Evolutionary conservation across 495 filamentous ascomycete genomes (phyloP).

Genomic region (Haplographium delicatum): DNA sequence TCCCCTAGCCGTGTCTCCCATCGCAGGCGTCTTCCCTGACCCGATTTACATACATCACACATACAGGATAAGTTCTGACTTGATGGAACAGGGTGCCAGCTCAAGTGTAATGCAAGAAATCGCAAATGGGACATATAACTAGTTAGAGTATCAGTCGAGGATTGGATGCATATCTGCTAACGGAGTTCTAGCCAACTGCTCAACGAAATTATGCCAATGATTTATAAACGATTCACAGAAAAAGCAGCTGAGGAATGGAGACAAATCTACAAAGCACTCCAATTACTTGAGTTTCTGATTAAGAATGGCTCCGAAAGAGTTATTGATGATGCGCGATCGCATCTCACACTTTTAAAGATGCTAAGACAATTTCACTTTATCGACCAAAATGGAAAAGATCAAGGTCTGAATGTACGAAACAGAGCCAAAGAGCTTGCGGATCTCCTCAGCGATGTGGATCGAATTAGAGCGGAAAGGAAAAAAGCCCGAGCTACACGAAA

Average conservation of each 20-base stretch:
- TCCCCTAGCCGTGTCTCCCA: too few relatives aligned
- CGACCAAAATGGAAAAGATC: slow-evolving; percentile 94
- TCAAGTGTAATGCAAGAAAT: slow-evolving; percentile 74
- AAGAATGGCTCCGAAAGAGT: slow-evolving; percentile 98
- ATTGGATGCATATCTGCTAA: slow-evolving; percentile 3
- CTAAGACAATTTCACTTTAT: slow-evolving; percentile 98
- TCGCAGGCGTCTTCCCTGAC: too few relatives aligned
- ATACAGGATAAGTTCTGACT: too few relatives aligned
- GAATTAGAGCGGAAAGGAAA: slow-evolving; percentile 88
- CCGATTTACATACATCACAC: too few relatives aligned
- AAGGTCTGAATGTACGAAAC: slow-evolving; percentile 96
- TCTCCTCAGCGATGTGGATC: slow-evolving; percentile 86
- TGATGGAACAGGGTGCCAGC: slow-evolving; percentile 21
- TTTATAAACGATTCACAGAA: slow-evolving; percentile 98
- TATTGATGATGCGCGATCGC: slow-evolving; percentile 93
- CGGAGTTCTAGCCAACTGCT: slow-evolving; percentile 70
- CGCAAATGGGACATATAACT: slow-evolving; percentile 95
- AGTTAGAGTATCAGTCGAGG: slow-evolving; percentile 55
- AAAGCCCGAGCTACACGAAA: slow-evolving; percentile 84
- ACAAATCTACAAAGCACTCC: slow-evolving; percentile 97
- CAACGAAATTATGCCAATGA: slow-evolving; percentile 99
- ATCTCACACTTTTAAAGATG: slow-evolving; percentile 95
- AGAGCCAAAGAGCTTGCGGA: slow-evolving; percentile 93
- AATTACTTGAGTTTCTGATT: slow-evolving; percentile 94
- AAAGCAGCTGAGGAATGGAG: slow-evolving; percentile 98